Evolutionary conservation across 139 green algal species (phyloP), one percentile per base, ranked within the genome.

Genomic region (Micromonas pusilla): DNA sequence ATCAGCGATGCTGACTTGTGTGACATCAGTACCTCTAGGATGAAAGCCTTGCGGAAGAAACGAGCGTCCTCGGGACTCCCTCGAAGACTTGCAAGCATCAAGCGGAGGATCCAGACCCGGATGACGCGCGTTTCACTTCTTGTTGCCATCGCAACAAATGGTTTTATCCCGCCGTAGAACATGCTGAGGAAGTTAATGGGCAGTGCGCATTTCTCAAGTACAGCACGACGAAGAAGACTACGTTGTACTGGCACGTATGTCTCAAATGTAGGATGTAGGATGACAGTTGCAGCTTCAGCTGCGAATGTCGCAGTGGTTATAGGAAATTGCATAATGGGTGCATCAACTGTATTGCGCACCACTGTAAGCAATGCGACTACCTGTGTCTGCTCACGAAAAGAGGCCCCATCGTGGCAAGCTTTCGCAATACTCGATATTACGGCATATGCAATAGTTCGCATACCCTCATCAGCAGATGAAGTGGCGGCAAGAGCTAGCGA

Each of bases 41-140:
- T 36, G 30, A 75, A 75, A 19, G 37, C 20, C 38, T 75, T 75
- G 3, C 68, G 68, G 62, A 75, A 75, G 20, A 75, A 21, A n/a
- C 13, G 31, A 2, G 68, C 25, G 37, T 60, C 37, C 5, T 23
- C 28, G 19, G 52, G 21, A 39, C n/a, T n/a, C n/a, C 62, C 68
- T n/a, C 53, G 37, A 19, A 75, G 30, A 33, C 34, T 62, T 0
- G 37, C 37, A 36, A 16, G 23, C 13, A 75, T 19, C 30, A 63
- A 39, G 30, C 68, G 36, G 20, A 75, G 68, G 6, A 62, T 34
- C 68, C 68, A 75, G 2, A 62, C n/a, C 19, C 68, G 68, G 28
- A 62, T 19, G 0, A 33, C 1, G 21, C 38, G 23, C 1, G 37
- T n/a, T 33, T 75, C 16, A 57, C 16, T 57, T 57, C 45, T 57